Evolutionary conservation across 371 early-diverging fungal genomes (phyloP), one percentile per base, ranked within the genome.

Genomic region (Mortierella sp.): DNA sequence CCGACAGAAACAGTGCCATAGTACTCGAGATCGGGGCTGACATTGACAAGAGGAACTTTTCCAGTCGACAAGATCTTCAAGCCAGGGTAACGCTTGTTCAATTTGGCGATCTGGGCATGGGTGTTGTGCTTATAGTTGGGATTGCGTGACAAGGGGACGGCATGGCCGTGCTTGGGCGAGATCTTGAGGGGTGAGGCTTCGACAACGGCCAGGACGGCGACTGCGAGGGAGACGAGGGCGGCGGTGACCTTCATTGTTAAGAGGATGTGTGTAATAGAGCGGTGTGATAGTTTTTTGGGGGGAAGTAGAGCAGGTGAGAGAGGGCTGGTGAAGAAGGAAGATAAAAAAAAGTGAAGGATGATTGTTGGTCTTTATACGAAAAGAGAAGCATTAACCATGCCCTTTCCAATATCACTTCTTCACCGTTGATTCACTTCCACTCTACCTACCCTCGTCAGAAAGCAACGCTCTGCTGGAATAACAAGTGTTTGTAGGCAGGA

Each of bases 1-100:
- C 96, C 96, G 13, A 95, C 78, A 14, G 81, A 47, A 42, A 93
- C 81, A 9, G 63, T 77, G 57, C 92, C 92, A 73, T 91, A 92
- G 87, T 93, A 93, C 81, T 80, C 80, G 4, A 75, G 71, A 57
- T 80, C 80, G 14, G 70, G 74, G 48, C 48, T 28, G 60, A 75
- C 71, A 38, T 80, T 47, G 38, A 44, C 70, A 34, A 75, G n/a
- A 24, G 80, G 80, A 19, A 75, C 75, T 21, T 72, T 14, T 34
- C 80, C 80, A 11, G 65, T 44, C 21, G 60, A 48, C 8, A 47
- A 28, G 58, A 70, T 55, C 31, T 65, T 31, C 34, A 55, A 26
- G 3, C 26, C 42, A 38, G 75, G 57, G 58, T 80, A 75, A 48
- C 75, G 80, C 31, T 68, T 52, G 60, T 74, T 70, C 74, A 75